These are phyloP conservation scores for Pythium aristosporum DNA, from an alignment of 352 stramenopile species.

Conservation along the genomic window DNA sequence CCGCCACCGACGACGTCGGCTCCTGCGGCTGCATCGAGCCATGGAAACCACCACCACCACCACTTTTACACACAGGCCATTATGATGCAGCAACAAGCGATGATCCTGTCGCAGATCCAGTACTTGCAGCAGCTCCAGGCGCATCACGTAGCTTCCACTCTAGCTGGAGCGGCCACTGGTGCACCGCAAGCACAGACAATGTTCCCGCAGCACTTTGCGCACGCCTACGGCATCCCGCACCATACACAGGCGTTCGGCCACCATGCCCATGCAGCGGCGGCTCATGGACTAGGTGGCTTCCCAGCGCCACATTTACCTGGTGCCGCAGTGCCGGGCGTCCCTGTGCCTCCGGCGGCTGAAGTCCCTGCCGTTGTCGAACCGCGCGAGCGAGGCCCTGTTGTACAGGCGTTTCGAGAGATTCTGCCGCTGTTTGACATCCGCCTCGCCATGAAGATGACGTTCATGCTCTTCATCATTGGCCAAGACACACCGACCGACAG, in stretches of 20 bases:
- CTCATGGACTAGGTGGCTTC: background rate
- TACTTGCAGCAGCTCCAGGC: conserved; percentile 70
- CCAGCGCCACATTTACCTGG: background rate
- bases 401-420: conserved; percentile 57
- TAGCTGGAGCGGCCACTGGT: background rate
- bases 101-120: conserved; percentile 80
- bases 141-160: conserved; percentile 23
- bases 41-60: conserved; percentile 35
- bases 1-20: background rate
- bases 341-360: conserved; percentile 10
- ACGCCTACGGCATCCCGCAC: conserved; percentile 26
- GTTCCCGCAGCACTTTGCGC: conserved; percentile 25
- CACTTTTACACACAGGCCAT: conserved; percentile 52
- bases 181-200: conserved; percentile 9
- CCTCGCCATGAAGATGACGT: conserved; percentile 82
- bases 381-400: conserved; percentile 31
- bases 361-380: conserved; percentile 5
- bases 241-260: conserved; percentile 18
- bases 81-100: conserved; percentile 77
- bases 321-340: background rate
- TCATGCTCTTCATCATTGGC: conserved; percentile 89
- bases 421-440: conserved; percentile 67
- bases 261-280: conserved; percentile 5
- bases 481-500: conserved; percentile 79
- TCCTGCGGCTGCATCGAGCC: conserved; percentile 19